Evolutionary conservation across 2,329 filamentous ascomycete species (phyloP).

Genomic region (Paraphoma chrysanthemicola): DNA sequence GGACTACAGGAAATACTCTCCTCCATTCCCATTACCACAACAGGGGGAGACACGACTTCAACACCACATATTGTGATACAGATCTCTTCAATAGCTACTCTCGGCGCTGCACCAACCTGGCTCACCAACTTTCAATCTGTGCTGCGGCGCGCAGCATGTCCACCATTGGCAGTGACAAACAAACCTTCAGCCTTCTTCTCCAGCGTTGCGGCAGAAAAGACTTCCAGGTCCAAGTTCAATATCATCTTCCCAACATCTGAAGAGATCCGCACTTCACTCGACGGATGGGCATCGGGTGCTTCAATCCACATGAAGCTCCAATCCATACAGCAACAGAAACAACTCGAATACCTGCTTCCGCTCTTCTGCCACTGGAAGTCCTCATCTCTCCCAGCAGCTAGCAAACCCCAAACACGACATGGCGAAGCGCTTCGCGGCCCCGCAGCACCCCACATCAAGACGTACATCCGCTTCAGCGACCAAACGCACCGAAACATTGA

Average conservation of each 20-base stretch:
- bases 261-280: constrained; percentile 77
- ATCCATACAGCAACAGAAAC: constrained; percentile 72
- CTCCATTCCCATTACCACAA: constrained; percentile 49
- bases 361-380: constrained; percentile 76
- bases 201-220: constrained; percentile 22
- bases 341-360: constrained; percentile 74
- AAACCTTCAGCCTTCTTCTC: constrained; percentile 14
- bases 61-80: constrained; percentile 61
- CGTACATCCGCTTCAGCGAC: constrained; percentile 73
- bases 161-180: constrained; percentile 1
- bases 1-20: constrained; percentile 68
- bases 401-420: background rate
- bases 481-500: constrained; percentile 63
- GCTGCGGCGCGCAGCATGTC: constrained; percentile 21
- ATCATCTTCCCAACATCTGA: constrained; percentile 82
- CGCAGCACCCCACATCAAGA: constrained; percentile 89
- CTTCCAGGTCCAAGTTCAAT: constrained; percentile 63
- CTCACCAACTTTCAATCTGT: constrained; percentile 62
- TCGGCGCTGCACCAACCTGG: constrained; percentile 76
- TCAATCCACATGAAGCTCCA: constrained; percentile 85
- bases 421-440: constrained; percentile 49
- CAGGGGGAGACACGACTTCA: constrained; percentile 33
- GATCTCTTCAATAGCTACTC: constrained; percentile 82
- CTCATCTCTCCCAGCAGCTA: background rate
- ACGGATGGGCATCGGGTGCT: constrained; percentile 77